phyloP scores from a whole-genome alignment of 371 early-diverging fungal genomes.

The Blakeslea trispora region DNA sequence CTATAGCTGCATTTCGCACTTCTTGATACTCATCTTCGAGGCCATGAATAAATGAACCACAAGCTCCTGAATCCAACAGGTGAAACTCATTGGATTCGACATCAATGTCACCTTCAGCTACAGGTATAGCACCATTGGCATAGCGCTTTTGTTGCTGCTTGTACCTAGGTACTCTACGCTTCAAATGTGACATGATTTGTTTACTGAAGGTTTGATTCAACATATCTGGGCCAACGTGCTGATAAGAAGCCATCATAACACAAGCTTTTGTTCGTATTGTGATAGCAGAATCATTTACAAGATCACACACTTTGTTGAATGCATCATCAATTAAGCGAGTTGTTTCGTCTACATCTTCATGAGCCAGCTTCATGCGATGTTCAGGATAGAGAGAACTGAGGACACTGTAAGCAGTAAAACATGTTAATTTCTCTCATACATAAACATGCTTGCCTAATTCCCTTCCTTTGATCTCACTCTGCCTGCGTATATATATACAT shows the following conservation, averaged over 20 bases:
- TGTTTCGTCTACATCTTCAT: constrained; percentile 47
- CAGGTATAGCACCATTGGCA: constrained; percentile 41
- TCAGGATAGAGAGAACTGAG: constrained; percentile 55
- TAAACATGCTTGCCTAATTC: no score
- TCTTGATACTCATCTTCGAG: constrained; percentile 90
- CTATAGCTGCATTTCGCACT: constrained; percentile 83
- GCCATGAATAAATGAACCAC: constrained; percentile 92
- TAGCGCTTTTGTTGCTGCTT: constrained; percentile 28
- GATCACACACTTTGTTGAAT: constrained; percentile 74
- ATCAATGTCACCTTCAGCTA: constrained; percentile 69
- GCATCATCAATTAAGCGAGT: constrained; percentile 76
- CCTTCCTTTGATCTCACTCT: no score
- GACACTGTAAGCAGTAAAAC: constrained; percentile 7
- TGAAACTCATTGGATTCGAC: constrained; percentile 66
- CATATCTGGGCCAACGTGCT: constrained; percentile 56
- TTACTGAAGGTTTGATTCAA: constrained; percentile 77
- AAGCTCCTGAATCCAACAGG: constrained; percentile 71
- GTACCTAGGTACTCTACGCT: constrained; percentile 21
- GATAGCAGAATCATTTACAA: constrained; percentile 74
- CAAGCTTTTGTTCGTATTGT: constrained; percentile 71
- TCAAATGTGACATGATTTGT: constrained; percentile 70
- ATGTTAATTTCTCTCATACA: not conserved
- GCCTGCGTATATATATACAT: no score
- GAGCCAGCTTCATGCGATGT: constrained; percentile 46
- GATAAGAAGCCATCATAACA: constrained; percentile 65